Evolutionary conservation across 1,284 basidiomycete genomes (phyloP), one percentile per base, ranked within the genome.

Genomic region (Cronartium quercuum): DNA sequence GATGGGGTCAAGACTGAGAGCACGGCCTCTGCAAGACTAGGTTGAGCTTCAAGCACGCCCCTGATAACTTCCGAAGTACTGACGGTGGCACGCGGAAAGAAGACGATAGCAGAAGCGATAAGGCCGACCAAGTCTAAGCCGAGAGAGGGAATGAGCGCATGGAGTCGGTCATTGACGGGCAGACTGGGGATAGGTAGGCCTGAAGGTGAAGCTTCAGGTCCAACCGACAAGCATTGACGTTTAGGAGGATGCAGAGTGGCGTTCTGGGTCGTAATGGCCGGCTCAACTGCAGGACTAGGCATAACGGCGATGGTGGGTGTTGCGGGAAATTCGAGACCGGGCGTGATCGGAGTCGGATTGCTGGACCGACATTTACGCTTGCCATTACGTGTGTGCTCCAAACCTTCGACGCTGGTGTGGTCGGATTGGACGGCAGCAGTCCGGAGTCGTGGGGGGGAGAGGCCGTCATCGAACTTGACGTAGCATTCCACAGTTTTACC

Each of bases 81-180:
- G 57, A 74, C 70, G 24, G 70, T 74, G 13, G 70, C 63, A 21
- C 70, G 70, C 18, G 55, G 64, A 9, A 64, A 65, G 55, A 74
- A 74, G 70, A 74, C 70, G 51, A 74, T 62, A 18, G 70, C 63
- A 10, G 70, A 74, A n/a, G 70, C 63, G 38, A 74, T 74, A n/a
- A 74, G 42, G 10, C 70, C 70, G 9, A 66, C 42, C 1, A 74
- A 42, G 61, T 74, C 70, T 6, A 74, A 47, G 40, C 57, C 64
- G 41, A 74, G 55, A 1, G 69, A 65, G 6, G 62, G 29, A 4
- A 73, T 73, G 24, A 73, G 35, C 24, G 60, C 40, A 21, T 51
- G 40, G 21, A 73, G 61, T 2, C 62, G 61, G 18, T 73, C 62
- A 18, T 18, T 21, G 34, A 62, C n/a, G 7, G 69, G 62, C 15